These are phyloP conservation scores for Ramicandelaber brevisporus DNA, from an alignment of 192 early-diverging fungal genomes.

Conservation along the genomic window DNA sequence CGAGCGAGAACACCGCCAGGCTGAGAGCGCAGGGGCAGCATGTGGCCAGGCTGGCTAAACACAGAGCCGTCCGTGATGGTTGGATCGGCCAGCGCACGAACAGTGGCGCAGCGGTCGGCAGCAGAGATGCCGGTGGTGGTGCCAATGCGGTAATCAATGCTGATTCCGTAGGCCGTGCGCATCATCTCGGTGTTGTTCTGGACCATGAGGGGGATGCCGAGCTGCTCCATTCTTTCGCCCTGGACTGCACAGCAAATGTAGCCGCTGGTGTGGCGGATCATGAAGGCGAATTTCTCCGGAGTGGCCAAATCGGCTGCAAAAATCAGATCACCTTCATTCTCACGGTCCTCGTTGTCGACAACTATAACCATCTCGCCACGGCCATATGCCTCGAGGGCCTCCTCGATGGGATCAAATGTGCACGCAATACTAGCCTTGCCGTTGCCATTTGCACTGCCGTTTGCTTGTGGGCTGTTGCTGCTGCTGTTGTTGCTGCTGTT, in stretches of 20 bases:
- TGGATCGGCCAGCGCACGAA: constrained; percentile 48
- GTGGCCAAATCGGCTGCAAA: constrained; percentile 89
- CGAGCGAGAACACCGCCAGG: constrained; percentile 62
- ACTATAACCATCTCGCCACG: constrained; percentile 70
- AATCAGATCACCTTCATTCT: constrained; percentile 98
- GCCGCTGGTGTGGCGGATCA: constrained; percentile 85
- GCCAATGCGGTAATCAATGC: constrained; percentile 57
- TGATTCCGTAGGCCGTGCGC: constrained; percentile 85
- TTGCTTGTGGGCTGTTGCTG: no score
- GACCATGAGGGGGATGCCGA: constrained; percentile 88
- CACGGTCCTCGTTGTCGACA: constrained; percentile 93
- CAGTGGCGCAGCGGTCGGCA: constrained; percentile 61
- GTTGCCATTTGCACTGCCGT: no score
- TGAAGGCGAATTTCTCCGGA: constrained; percentile 78
- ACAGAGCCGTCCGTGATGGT: constrained; percentile 27
- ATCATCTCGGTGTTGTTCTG: constrained; percentile 67
- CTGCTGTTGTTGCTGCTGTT: no score
- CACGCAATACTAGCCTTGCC: neutral
- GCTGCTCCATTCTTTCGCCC: constrained; percentile 51
- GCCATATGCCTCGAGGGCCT: constrained; percentile 12
- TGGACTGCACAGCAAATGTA: constrained; percentile 73
- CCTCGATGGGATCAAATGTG: constrained; percentile 1
- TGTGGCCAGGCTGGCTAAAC: constrained; percentile 78
- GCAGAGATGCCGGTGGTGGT: constrained; percentile 96
- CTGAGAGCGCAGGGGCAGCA: constrained; percentile 71